A percentile compares a stretch with the other conserved stretches of the same genome.
These are phyloP conservation scores for Lepidium campestre DNA, from an alignment of 441 rosid genomes.

Conservation along the genomic window DNA sequence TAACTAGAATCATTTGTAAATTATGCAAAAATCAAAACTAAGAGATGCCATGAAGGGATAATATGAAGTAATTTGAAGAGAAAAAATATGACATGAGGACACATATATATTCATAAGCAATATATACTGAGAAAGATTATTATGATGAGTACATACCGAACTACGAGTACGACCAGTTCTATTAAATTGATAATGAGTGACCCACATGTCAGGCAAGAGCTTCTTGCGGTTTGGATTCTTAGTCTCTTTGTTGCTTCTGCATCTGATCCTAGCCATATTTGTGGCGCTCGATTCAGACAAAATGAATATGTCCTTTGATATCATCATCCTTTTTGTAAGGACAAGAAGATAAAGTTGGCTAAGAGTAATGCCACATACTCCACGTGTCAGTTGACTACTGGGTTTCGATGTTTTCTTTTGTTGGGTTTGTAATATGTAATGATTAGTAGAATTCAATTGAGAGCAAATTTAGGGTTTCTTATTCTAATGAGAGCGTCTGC, in stretches of 20 bases:
- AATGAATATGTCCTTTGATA: background rate
- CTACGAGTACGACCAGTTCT: background rate
- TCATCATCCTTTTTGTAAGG: background rate
- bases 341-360: background rate
- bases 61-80: too few species aligned
- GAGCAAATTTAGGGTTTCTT: too few species aligned
- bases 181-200: background rate
- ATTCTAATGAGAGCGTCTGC: too few species aligned
- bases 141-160: background rate
- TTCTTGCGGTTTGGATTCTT: background rate
- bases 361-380: background rate
- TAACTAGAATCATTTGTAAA: too few species aligned
- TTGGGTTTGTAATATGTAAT: too few species aligned
- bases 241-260: background rate
- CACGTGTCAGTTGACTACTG: too few species aligned
- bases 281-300: background rate
- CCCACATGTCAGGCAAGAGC: constrained; percentile 6
- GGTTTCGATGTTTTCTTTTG: too few species aligned
- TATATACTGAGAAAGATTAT: background rate
- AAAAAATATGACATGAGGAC: too few species aligned
- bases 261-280: background rate
- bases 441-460: too few species aligned
- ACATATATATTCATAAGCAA: too few species aligned
- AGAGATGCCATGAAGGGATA: too few species aligned
- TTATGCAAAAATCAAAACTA: too few species aligned